Evolutionary conservation across 176 grass and related monocot species (phyloP), one percentile per base, ranked within the genome.

Genomic region (Oryza coarctata): DNA sequence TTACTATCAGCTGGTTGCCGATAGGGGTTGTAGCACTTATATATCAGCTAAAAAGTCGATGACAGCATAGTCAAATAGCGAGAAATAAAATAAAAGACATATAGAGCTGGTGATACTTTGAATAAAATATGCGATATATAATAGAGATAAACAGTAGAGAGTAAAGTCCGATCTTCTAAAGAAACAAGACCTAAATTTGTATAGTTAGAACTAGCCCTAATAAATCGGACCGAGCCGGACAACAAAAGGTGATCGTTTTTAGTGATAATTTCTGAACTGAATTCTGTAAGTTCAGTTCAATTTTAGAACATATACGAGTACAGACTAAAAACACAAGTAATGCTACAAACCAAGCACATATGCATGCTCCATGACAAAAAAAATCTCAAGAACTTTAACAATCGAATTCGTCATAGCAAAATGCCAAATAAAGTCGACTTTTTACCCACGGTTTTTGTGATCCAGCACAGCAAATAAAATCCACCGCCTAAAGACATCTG

Each of bases 181-280:
- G n/a, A n/a, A n/a, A n/a, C n/a, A n/a, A n/a, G n/a, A n/a, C n/a
- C n/a, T n/a, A n/a, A n/a, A n/a, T n/a, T n/a, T n/a, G n/a, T n/a
- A n/a, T n/a, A n/a, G n/a, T n/a, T n/a, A n/a, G n/a, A n/a, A n/a
- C n/a, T n/a, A n/a, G n/a, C n/a, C n/a, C n/a, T n/a, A n/a, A n/a
- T n/a, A n/a, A n/a, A n/a, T n/a, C n/a, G n/a, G n/a, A n/a, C n/a
- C n/a, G n/a, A n/a, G n/a, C n/a, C n/a, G 65, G 52, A 85, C 49
- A 61, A 71, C 39, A 82, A 64, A 75, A 82, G 41, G 23, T 5
- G 12, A 40, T n/a, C 3, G 1, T 15, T 86, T 26, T 86, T 22
- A 84, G 81, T 66, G 26, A 32, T 81, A 33, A 60, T 36, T 38
- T 77, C 5, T 39, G 70, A 30, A 78, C 58, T 17, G 17, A 74